Base-by-base conservation (phyloP, 2,329 filamentous ascomycete species). In the Aspergillus aculeatinus region DNA sequence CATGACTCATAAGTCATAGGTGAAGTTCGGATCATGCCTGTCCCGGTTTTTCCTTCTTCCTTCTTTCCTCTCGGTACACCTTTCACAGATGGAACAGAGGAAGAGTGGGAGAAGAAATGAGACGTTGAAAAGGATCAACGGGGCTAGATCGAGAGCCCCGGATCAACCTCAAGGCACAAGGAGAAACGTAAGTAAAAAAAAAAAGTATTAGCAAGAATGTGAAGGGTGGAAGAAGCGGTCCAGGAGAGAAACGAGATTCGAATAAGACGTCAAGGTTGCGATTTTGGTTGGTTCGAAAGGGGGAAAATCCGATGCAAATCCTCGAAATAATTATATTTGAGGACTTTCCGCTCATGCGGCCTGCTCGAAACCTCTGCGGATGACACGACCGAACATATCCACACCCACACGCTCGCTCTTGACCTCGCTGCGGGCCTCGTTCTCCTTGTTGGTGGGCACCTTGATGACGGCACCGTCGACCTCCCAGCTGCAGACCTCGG, bases 361-460 rank as follows among this genome's bases (percentile, higher is more conserved):
- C 77, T 94, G 90, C 81, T 96, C 92, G 83, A 92, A 96, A 53
- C 91, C 89, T 72, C 93, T 85, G 77, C 89, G 85, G 65, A 96
- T 87, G 63, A 96, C 87, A 68, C 91, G 72, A 25, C 78, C 78
- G 66, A 81, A 81, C 77, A 79, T 78, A 50, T 81, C 79, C 48
- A 81, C 70, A 19, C 74, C 78, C n/a, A 99, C 95, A 67, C 95
- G 93, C 83, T 99, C 95, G 70, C 93, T 87, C 72, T 97, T 96
- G 77, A 97, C 90, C 47, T 92, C 89, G 78, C 95, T 95, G 83
- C 96, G 92, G 49, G 92, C 95, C 85, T 98, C 94, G 77, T 97
- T 97, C 80, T 99, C 95, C 74, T 95, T 91, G 82, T 99, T 99
- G 72, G 89, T 82, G 58, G 95, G 95, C 59, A 99, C 86, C 76